Conservation (phyloP, 2,329 filamentous ascomycete genomes). For the Hypoxylon sp. region DNA sequence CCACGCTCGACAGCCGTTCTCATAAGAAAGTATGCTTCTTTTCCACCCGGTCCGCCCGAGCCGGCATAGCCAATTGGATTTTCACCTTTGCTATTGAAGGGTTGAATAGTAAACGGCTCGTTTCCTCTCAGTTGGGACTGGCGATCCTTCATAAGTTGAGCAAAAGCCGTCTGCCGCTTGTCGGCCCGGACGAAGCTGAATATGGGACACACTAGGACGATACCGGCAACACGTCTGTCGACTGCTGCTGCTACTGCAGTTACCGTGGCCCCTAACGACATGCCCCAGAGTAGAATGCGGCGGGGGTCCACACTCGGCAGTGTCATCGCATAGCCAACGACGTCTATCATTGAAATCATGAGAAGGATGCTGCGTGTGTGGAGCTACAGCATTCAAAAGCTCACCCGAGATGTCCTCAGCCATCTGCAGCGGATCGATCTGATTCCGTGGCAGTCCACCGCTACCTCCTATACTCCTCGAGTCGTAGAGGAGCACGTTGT, state of each 20-base stretch:
- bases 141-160: constrained; percentile 42
- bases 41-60: constrained; percentile 36
- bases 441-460: constrained; percentile 45
- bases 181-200: constrained; percentile 41
- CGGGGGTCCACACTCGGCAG: constrained; percentile 41
- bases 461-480: constrained; percentile 46
- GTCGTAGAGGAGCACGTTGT: constrained; percentile 49
- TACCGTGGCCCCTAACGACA: constrained; percentile 46
- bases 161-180: constrained; percentile 28
- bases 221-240: constrained; percentile 39
- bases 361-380: background rate
- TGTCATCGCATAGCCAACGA: constrained; percentile 30
- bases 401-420: constrained; percentile 43
- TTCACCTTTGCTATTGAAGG: constrained; percentile 15
- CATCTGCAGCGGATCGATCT: constrained; percentile 42
- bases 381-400: background rate
- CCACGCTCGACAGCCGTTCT: constrained; percentile 30
- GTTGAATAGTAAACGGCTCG: constrained; percentile 8
- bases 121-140: constrained; percentile 10
- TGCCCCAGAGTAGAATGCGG: constrained; percentile 46
- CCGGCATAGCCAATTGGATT: constrained; percentile 29
- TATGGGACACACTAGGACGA: constrained; percentile 46
- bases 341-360: constrained; percentile 28
- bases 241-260: constrained; percentile 38
- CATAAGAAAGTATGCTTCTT: constrained; percentile 47